Evolutionary conservation across 768 basidiomycete genomes (phyloP), one percentile per base, ranked within the genome.

Genomic region (Porphyrellus cyaneotinctus): DNA sequence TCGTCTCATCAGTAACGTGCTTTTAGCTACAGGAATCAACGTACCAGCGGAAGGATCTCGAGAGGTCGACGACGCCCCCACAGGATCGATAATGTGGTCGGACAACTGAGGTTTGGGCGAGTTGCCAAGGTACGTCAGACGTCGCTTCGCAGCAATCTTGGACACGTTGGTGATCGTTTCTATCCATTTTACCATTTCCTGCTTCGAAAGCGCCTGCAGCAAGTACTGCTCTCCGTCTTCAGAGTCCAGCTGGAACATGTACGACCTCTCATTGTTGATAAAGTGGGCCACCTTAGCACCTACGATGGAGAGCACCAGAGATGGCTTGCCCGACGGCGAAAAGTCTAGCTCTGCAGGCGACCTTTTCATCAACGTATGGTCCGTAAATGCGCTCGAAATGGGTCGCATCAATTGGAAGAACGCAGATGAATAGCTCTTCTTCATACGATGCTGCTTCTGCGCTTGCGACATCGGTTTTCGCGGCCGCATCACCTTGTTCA

Each of bases 401-500:
- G 90, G 91, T n/a, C 90, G 80, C 85, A 91, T 91, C 72, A 91
- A 77, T 60, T 83, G 86, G 71, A 91, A 78, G 68, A 92, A 87
- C 6, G 87, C 85, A 1, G 84, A 75, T 18, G 80, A 91, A 76
- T 91, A 87, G 73, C 88, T 91, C 71, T 90, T 88, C 78, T 91
- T 91, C 70, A 85, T 83, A n/a, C 88, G 78, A 56, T 89, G 87
- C 51, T 86, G 85, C 68, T 90, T 88, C 63, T 81, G 81, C n/a
- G 70, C 73, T 5, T 76, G 66, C 0, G 74, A 67, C 52, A 77
- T 74, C 51, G 79, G 81, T 42, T 82, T 78, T 33, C 75, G 73
- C 6, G 71, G 67, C 38, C 77, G 70, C 85, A 91, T 89, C 3
- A 87, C 87, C 62, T 79, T 82, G 64, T 80, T 86, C 35, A 91